Percentiles rank a stretch among this genome's conserved stretches.
Conservation (phyloP, 257 asterid species). For the Coffea eugenioides region DNA sequence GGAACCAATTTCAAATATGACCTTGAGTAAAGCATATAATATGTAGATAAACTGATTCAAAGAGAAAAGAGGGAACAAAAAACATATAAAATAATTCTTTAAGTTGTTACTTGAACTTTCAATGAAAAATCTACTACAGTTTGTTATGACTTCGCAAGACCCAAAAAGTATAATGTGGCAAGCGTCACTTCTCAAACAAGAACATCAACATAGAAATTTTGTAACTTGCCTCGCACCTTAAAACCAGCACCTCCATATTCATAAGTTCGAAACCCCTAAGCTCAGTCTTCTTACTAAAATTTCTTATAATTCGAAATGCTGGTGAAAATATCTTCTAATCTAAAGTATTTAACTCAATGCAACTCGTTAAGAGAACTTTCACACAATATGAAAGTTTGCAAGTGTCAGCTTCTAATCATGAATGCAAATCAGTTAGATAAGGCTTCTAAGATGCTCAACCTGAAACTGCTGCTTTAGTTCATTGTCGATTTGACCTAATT, state of each 20-base stretch:
- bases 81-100: too few relatives aligned
- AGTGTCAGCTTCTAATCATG: neutral
- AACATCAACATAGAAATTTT: neutral
- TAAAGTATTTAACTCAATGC: neutral
- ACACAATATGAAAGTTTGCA: neutral
- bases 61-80: neutral
- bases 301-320: neutral
- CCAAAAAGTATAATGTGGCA: neutral
- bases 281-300: neutral
- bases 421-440: neutral
- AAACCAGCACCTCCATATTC: neutral
- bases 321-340: neutral
- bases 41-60: too few relatives aligned
- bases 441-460: neutral
- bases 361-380: neutral
- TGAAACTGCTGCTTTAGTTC: neutral
- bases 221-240: neutral
- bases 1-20: neutral
- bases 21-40: neutral
- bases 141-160: neutral
- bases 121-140: too few relatives aligned
- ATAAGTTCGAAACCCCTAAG: neutral
- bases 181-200: neutral
- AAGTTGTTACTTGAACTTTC: neutral
- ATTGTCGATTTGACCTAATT: neutral